Conservation (phyloP, 805 yeast genomes). For the Saccharomycopsis javanensis region DNA sequence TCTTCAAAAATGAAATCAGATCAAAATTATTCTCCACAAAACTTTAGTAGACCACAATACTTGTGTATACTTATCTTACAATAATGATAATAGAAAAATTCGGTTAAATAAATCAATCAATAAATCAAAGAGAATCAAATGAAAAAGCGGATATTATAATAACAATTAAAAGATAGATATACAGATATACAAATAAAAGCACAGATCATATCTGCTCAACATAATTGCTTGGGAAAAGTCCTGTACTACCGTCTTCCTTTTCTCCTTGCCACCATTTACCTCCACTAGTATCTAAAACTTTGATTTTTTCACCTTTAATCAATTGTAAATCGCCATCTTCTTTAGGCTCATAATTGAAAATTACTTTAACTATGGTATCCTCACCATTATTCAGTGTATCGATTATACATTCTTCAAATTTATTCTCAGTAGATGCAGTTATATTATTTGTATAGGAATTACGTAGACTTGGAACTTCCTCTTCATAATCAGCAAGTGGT, state of each 20-base stretch:
- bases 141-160: too few species aligned
- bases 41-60: too few species aligned
- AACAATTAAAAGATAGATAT: neutral
- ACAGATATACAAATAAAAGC: neutral
- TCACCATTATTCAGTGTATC: neutral
- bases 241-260: constrained; percentile 30
- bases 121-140: neutral
- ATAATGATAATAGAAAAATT: too few species aligned
- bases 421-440: neutral
- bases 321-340: constrained; percentile 31
- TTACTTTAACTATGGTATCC: neutral
- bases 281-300: constrained; percentile 28
- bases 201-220: constrained; percentile 22
- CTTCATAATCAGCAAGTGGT: neutral
- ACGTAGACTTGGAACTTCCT: neutral
- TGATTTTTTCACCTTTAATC: constrained; percentile 28
- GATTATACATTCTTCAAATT: neutral
- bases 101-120: neutral
- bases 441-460: neutral
- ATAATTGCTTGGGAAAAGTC: constrained; percentile 40
- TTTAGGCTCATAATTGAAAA: constrained; percentile 10
- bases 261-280: constrained; percentile 44
- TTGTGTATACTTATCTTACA: too few species aligned
- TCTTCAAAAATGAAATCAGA: too few species aligned
- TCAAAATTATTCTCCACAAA: too few species aligned